Conservation (phyloP, 768 basidiomycete species). For the Coprinopsis marcescibilis region DNA sequence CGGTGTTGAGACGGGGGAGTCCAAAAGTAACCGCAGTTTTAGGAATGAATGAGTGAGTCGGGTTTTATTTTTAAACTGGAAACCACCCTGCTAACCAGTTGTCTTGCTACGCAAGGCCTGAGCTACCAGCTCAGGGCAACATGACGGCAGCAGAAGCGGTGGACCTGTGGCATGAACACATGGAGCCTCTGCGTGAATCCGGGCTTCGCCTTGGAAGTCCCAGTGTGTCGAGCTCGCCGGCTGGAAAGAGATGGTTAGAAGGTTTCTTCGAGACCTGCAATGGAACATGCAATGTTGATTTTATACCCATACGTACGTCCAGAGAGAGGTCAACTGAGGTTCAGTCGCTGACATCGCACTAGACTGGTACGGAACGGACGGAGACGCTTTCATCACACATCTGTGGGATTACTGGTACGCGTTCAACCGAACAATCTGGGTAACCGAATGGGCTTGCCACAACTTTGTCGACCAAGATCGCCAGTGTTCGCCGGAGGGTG, state of each 20-base stretch:
- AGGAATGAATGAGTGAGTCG: slow-evolving; percentile 50
- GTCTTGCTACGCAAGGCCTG: slow-evolving; percentile 17
- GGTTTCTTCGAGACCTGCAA: slow-evolving; percentile 46
- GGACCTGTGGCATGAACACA: slow-evolving; percentile 42
- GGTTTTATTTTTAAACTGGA: background rate
- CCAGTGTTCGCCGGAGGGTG: slow-evolving; percentile 42
- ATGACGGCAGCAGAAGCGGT: slow-evolving; percentile 44
- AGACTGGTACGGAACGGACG: slow-evolving; percentile 52
- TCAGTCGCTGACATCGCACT: background rate
- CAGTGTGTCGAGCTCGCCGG: slow-evolving; percentile 44
- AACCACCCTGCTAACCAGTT: background rate
- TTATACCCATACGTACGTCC: slow-evolving; percentile 46
- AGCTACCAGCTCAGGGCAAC: slow-evolving; percentile 41
- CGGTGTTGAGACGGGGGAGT: slow-evolving; percentile 24
- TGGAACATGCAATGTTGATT: slow-evolving; percentile 49
- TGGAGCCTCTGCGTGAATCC: slow-evolving; percentile 43
- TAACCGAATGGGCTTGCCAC: slow-evolving; percentile 58
- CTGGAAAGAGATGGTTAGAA: slow-evolving; percentile 48
- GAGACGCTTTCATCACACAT: slow-evolving; percentile 40
- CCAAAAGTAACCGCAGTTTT: slow-evolving; percentile 34
- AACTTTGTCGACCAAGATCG: slow-evolving; percentile 35
- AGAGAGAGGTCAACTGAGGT: background rate
- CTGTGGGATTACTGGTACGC: slow-evolving; percentile 44
- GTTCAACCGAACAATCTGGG: slow-evolving; percentile 50
- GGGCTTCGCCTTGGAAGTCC: slow-evolving; percentile 49